Evolutionary conservation across 768 basidiomycete species (phyloP), one percentile per base, ranked within the genome.

Genomic region (Lactifluus pinguis): DNA sequence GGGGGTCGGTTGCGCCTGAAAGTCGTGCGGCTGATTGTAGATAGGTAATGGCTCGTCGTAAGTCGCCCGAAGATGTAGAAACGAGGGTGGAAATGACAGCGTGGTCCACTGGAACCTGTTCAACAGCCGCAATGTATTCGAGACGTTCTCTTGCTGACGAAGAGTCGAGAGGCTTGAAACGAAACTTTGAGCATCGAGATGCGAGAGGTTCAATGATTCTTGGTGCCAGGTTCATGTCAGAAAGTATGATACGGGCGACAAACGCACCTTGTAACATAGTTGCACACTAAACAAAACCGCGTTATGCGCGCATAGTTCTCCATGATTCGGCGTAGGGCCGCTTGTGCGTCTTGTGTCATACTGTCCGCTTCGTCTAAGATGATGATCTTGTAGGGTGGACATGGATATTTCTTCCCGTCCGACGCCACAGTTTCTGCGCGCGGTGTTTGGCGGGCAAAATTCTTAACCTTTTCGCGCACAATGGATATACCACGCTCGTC

Each of bases 301-400:
- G 97, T 99, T 70, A 98, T 98, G 58, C 89, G 82, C 17, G 92
- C 92, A 69, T 98, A 94, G n/a, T 86, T 95, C 74, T 99, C 97
- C 97, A 99, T 99, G 71, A 98, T 98, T n/a, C 97, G 83, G 45
- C 97, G 81, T 44, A 99, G 77, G 0, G 97, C 97, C 38, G 89
- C 94, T 72, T 99, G 97, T 5, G 97, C 97, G 70, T 99, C 97
- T 75, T 98, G 95, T 6, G 97, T 99, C 97, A 99, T 99, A 6
- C 93, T 95, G 72, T 99, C 97, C 21, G 97, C 97, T 74, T 99
- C 97, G 68, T 99, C 97, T 29, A 99, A 83, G 64, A 99, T 98
- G 70, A 99, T 88, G 65, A 99, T 95, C 72, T 99, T 99, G 79
- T 92, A 99, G 0, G 97, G 97, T 14, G 97, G 97, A 71, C 91